Base-by-base conservation (phyloP, 2,329 filamentous ascomycete genomes). In the Aspergillus sp. region DNA sequence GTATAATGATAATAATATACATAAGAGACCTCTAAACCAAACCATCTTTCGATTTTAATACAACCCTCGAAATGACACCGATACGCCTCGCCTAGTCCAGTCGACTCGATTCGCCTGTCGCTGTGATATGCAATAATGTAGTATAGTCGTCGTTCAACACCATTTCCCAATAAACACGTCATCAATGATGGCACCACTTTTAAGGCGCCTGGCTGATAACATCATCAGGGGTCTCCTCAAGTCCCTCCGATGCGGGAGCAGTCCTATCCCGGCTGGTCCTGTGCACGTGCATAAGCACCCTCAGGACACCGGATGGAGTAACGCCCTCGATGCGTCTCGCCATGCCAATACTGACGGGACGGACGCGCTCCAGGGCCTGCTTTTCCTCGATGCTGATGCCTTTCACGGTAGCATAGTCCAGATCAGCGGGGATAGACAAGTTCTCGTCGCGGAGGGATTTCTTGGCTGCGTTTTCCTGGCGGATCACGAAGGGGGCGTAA, bases 311-410 rank as follows among this genome's bases (percentile, higher is more conserved):
- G 13, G 73, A 71, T 13, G 80, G 80, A 11, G 80, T 82, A 19
- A 84, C 83, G 2, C 94, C 94, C 76, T 99, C 95, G 10, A 97
- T 86, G 13, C 95, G 81, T 52, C 92, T 83, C 32, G 94, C 94
- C 83, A 97, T 95, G 0, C 91, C 94, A 21, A 99, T 82, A 62
- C 86, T 96, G 76, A 96, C 91, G 0, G 95, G 95, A 54, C 86
- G 81, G 1, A 91, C 90, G 2, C 82, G 79, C 60, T 85, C 83
- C 38, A 99, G 81, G 3, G 89, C 83, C 27, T 86, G 82, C 75
- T 86, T 88, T 80, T 98, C 95, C 60, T 91, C 92, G 39, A 87
- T 84, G 58, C 90, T 92, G 55, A 99, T 80, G 0, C 92, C 92
- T 36, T 84, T 80, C 0, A 99, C 83, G 11, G 76, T 69, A 47